Base-by-base conservation (phyloP, 2,329 filamentous ascomycete genomes). In the Apiospora kogelbergensis region DNA sequence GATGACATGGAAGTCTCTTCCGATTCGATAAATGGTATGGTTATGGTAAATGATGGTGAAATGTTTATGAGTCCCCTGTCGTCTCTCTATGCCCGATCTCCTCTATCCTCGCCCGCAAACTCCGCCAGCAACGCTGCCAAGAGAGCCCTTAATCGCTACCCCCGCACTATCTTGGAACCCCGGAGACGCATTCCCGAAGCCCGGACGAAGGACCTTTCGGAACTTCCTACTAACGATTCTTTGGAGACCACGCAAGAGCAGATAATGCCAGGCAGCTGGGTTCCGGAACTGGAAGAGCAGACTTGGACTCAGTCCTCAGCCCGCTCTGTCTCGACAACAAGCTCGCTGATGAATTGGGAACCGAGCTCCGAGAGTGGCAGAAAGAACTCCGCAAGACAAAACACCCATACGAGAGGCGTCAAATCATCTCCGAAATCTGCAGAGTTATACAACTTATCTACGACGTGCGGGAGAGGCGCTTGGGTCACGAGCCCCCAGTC, bases 21-120 rank as follows among this genome's bases (percentile, higher is more conserved):
- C 41, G 17, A 9, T 33, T 45, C 44, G 11, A 44, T 67, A 33
- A 68, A 71, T 48, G 33, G 33, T 15, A 67, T 66, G 63, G 60
- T 26, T 15, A 67, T 66, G 63, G 60, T 26, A 26, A 60, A 41
- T 37, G 57, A 48, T 30, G 67, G 53, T 20, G 30, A 37, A 33
- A 60, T 17, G 30, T 13, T 22, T 30, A 3, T 20, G 9, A n/a
- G 33, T 1, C 10, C 10, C 20, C 37, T n/a, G 7, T n/a, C 30
- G 11, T 37, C 30, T 37, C 30, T 6, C 53, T 10, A 11, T 37
- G 17, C 53, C 30, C 53, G 30, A 22, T n/a, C 30, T 60, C 53
- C 20, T n/a, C 2, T 60, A 60, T 60, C 26, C 30, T 60, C 53
- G 26, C 37, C 53, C 17, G 53, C 33, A 33, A 4, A 3, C 33